Evolutionary conservation across 2,329 filamentous ascomycete species (phyloP), one percentile per base, ranked within the genome.

Genomic region (Escovopsis sp.): DNA sequence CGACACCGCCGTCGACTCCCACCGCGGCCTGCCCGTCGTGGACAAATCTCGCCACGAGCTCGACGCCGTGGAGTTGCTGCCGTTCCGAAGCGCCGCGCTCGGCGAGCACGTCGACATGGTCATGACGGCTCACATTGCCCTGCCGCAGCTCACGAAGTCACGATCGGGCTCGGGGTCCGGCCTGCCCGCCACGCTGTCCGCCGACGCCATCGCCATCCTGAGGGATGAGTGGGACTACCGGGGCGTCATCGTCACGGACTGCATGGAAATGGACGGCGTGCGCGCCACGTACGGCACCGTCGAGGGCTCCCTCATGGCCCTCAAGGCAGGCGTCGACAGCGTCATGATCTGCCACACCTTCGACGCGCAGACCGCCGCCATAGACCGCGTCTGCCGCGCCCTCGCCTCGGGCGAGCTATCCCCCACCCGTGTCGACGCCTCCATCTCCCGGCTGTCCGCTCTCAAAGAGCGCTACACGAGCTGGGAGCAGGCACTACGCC

Each of bases 291-390:
- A 44, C 27, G 47, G 47, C 9, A 48, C 45, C 1, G 47, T 48
- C 0, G 40, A 49, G 18, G 45, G 45, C 1, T 36, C 47, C 5
- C 33, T 50, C 7, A 40, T 47, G 42, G 47, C 47, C 3, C 39
- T 50, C 17, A 37, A 48, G 32, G 47, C 47, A 13, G 47, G 47
- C 3, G 47, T 46, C 13, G 47, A 50, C 36, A 50, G 45, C 31
- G 44, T 47, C 38, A 48, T 50, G 47, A 48, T 50, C 23, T 50
- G 47, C 41, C 47, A 50, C 33, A 50, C 47, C 1, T 47, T 42
- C 33, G 40, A 46, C 9, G 42, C 47, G 11, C 46, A 50, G 34
- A 34, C 45, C 3, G 45, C 40, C 2, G 42, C 46, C 7, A 33
- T 50, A n/a, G 46, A 50, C 31, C 42, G 47, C 14, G 18, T 49